phyloP scores from a whole-genome alignment of 768 basidiomycete genomes.

The Udeniomyces megalosporus region DNA sequence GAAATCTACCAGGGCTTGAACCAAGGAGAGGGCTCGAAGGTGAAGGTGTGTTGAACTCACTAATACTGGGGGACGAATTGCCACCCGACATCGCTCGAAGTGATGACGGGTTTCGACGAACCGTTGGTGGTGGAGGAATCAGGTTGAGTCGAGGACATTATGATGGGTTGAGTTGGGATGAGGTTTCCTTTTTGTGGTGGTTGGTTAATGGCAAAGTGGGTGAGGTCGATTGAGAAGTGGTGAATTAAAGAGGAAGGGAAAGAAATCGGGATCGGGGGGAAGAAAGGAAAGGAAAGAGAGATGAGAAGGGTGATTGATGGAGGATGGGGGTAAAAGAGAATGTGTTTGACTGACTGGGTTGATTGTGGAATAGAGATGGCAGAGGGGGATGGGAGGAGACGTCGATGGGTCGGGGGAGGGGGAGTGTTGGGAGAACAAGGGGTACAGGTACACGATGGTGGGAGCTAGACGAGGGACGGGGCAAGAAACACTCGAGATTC shows the following conservation, averaged over 20 bases:
- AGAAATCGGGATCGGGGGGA: constrained; percentile 20
- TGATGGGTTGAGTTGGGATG: neutral
- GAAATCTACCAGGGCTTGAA: neutral
- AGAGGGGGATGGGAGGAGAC: too few species aligned
- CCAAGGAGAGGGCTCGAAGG: neutral
- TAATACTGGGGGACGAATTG: constrained; percentile 99
- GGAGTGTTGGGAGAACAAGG: too few species aligned
- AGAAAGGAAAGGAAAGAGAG: constrained; percentile 18
- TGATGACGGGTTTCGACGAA: constrained; percentile 6
- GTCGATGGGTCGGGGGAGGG: too few species aligned
- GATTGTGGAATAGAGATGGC: too few species aligned
- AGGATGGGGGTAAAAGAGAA: too few species aligned
- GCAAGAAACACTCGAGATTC: neutral
- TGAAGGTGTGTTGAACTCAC: constrained; percentile 20
- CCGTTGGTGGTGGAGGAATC: neutral
- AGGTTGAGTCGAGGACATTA: neutral
- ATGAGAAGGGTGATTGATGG: too few species aligned
- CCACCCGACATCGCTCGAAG: constrained; percentile 55
- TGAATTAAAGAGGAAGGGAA: constrained; percentile 8
- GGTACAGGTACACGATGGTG: too few species aligned
- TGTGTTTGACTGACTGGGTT: too few species aligned
- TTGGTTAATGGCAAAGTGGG: constrained; percentile 1
- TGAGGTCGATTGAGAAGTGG: neutral
- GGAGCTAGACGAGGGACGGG: too few species aligned
- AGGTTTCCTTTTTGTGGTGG: neutral